Percentiles rank a stretch among this genome's conserved stretches.
Conservation (phyloP, 805 yeast species). For the Candida pseudofarinosa region DNA sequence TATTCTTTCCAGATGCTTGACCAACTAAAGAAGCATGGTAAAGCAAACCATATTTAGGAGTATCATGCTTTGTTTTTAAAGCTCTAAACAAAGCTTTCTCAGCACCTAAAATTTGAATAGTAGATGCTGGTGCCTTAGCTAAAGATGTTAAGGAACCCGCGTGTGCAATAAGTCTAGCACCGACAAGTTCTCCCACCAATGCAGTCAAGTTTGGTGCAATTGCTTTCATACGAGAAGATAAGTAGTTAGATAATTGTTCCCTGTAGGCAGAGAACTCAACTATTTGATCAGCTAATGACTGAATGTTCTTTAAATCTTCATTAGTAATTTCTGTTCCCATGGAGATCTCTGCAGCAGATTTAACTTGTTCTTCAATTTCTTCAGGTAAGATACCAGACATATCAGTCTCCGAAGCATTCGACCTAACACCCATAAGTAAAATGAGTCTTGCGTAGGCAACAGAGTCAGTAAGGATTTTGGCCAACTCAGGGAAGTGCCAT, state of each 20-base stretch:
- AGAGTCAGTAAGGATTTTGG: slow-evolving; percentile 93
- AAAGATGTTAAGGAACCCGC: slow-evolving; percentile 91
- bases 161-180: slow-evolving; percentile 97
- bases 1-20: slow-evolving; percentile 96
- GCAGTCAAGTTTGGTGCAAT: slow-evolving; percentile 97
- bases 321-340: slow-evolving; percentile 99
- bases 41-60: slow-evolving; percentile 96
- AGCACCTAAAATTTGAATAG: slow-evolving; percentile 97
- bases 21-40: slow-evolving; percentile 97
- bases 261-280: slow-evolving; percentile 95
- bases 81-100: slow-evolving; percentile 99
- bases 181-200: slow-evolving; percentile 95
- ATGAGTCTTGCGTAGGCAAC: slow-evolving; percentile 95
- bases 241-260: slow-evolving; percentile 89
- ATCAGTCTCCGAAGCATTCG: slow-evolving; percentile 87
- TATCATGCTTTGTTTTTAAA: slow-evolving; percentile 95
- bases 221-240: slow-evolving; percentile 94
- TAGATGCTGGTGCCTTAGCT: slow-evolving; percentile 98
- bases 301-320: slow-evolving; percentile 81
- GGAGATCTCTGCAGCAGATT: slow-evolving; percentile 95
- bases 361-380: slow-evolving; percentile 56
- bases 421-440: slow-evolving; percentile 88
- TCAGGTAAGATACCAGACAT: slow-evolving; percentile 50
- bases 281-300: slow-evolving; percentile 90
- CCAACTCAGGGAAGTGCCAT: slow-evolving; percentile 99